Conservation (phyloP, 2,329 filamentous ascomycete genomes). For the Tolypocladium paradoxum region DNA sequence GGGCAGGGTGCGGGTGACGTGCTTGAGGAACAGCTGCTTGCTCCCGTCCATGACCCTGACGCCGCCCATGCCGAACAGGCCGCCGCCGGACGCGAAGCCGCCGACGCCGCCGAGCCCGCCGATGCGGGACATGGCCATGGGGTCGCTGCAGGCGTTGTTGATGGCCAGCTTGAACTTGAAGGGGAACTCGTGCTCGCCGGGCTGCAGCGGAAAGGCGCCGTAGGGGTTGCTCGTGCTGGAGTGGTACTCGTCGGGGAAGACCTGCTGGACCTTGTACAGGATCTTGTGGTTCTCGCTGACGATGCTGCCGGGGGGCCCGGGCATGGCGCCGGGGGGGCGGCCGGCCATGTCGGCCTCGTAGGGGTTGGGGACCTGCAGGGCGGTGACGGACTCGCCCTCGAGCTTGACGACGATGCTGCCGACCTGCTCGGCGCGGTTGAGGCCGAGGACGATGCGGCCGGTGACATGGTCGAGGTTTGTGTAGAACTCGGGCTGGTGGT, state of each 20-base stretch:
- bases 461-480: constrained; percentile 69
- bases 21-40: constrained; percentile 50
- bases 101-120: constrained; percentile 42
- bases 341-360: constrained; percentile 30
- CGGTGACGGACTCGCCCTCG: constrained; percentile 66
- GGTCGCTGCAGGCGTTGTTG: constrained; percentile 60
- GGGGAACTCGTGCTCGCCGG: constrained; percentile 64
- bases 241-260: constrained; percentile 53
- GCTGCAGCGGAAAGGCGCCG: constrained; percentile 48
- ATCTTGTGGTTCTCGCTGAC: constrained; percentile 58
- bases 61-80: constrained; percentile 37
- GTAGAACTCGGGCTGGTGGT: constrained; percentile 59
- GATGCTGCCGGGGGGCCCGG: constrained; percentile 28
- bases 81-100: constrained; percentile 34
- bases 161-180: constrained; percentile 70
- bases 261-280: constrained; percentile 60
- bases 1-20: constrained; percentile 79
- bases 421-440: constrained; percentile 58
- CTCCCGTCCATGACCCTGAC: constrained; percentile 53
- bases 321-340: constrained; percentile 12
- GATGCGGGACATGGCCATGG: constrained; percentile 40
- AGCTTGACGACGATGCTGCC: constrained; percentile 71
- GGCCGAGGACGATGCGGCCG: constrained; percentile 45
- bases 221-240: constrained; percentile 26
- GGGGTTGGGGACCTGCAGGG: constrained; percentile 42